phyloP scores from a whole-genome alignment of 768 basidiomycete genomes.

The Strobilomyces echinocephalus region DNA sequence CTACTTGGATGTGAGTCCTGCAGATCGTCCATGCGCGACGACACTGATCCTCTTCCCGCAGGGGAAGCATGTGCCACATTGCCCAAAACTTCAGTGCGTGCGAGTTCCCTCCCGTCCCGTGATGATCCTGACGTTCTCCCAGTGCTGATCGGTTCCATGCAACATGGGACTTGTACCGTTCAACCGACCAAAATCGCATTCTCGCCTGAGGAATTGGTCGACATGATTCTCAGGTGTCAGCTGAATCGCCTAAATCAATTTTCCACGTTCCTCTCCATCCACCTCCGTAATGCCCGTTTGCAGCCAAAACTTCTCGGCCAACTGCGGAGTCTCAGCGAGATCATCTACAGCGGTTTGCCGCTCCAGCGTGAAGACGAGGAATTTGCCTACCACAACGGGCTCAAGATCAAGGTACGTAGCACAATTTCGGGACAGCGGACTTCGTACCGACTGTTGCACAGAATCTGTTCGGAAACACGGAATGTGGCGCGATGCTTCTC shows the following conservation, averaged over 20 bases:
- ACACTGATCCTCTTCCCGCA: conserved; percentile 38
- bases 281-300: conserved; percentile 55
- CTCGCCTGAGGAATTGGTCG: conserved; percentile 61
- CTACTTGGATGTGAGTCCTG: conserved; percentile 62
- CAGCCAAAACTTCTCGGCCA: conserved; percentile 58
- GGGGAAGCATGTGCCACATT: conserved; percentile 83
- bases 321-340: conserved; percentile 55
- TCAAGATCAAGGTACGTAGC: conserved; percentile 55
- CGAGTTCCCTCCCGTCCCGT: conserved; percentile 12
- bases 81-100: conserved; percentile 69
- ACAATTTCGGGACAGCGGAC: conserved; percentile 11
- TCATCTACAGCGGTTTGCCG: conserved; percentile 62
- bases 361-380: conserved; percentile 65
- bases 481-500: conserved; percentile 68
- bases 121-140: conserved; percentile 19
- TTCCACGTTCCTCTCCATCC: conserved; percentile 58
- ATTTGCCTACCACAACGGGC: conserved; percentile 60
- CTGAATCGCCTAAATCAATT: conserved; percentile 78
- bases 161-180: conserved; percentile 68
- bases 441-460: conserved; percentile 30
- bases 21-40: conserved; percentile 14
- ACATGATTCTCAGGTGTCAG: conserved; percentile 63
- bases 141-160: conserved; percentile 67
- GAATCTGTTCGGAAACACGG: conserved; percentile 81
- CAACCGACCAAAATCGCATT: conserved; percentile 65